Base-by-base conservation (phyloP, 2,329 filamentous ascomycete species). In the Tolypocladium inflatum region DNA sequence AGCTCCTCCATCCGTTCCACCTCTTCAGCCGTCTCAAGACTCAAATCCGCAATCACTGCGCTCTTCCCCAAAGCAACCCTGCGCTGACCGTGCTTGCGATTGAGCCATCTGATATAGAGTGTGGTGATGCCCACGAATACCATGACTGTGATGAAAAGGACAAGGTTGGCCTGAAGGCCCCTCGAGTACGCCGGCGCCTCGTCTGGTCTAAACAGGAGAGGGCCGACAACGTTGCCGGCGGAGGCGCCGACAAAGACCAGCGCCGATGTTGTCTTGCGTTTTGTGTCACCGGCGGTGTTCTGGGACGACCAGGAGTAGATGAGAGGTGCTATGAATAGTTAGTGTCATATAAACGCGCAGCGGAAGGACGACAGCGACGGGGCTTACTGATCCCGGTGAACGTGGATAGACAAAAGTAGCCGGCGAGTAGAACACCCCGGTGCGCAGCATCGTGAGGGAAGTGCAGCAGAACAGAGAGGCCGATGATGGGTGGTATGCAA, bases 231-330 rank as follows among this genome's bases (percentile, higher is more conserved):
- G 63, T 89, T 89, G 7, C 86, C 86, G 1, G 80, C 80, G 55
- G 81, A 86, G 59, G 85, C 81, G 5, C 85, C 84, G 53, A 89
- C 78, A 64, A 89, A 86, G 1, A 89, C 74, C 8, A 87, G 75
- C 15, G 80, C 84, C 0, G 84, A 87, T 0, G 81, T 86, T 11
- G 81, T 80, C 65, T 88, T 88, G 61, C 83, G 82, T 70, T 89
- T 89, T 0, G 86, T 89, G 65, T 89, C 85, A 1, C 86, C 86
- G 0, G 81, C 86, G 0, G 86, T 86, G 62, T 87, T 86, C 60
- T 83, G 81, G 2, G 80, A 76, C 2, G 80, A 81, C 82, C 82
- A 85, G 0, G 80, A 80, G 62, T 83, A 85, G 45, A 86, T 80
- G 37, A 86, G 70, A 0, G 82, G 84, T 3, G 84, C 71, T 71